Base-by-base conservation (phyloP, 1,284 basidiomycete genomes). In the Cryptococcus depauperatus region DNA sequence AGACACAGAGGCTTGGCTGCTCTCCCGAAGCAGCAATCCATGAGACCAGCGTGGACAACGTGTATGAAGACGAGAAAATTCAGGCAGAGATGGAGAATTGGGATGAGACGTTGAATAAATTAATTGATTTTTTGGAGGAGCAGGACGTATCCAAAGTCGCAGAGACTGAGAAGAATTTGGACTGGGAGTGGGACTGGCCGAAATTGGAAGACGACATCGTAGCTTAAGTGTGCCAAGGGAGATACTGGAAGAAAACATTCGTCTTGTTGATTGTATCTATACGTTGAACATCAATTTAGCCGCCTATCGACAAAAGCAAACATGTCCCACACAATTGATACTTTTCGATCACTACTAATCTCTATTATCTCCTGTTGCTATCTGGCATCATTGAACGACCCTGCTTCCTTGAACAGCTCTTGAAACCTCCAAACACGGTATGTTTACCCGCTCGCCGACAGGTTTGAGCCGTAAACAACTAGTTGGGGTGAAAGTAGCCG, bases 1-100 rank as follows among this genome's bases (percentile, higher is more conserved):
- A 56, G 51, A 27, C 48, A 59, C 39, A 51, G 57, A 55, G 66
- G 62, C 28, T 64, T 54, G 62, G 58, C 28, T 27, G 26, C 38
- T 13, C 38, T 10, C 5, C 23, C 8, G 13, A 14, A 9, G 22
- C 13, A 13, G 4, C 2, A 18, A 11, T 10, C 5, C 3, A 7
- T 10, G 39, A 22, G n/a, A 8, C 18, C 2, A 22, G 16, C 5
- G 26, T 29, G 39, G 26, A 41, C 28, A 28, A 19, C 27, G 14
- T 28, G 26, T 14, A 10, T 16, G 39, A 28, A 18, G 18, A 28
- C 14, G 39, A 27, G 39, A 28, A 28, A 3, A 29, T 18, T 26
- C 26, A 28, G 35, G 35, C n/a, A 30, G 29, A 11, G 29, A 16
- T 30, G 13, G 29, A 30, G 35, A 9, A 22, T 22, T 37, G 35